Base-by-base conservation (phyloP, 1,139 yeast genomes). In the Kazachstania sp. region DNA sequence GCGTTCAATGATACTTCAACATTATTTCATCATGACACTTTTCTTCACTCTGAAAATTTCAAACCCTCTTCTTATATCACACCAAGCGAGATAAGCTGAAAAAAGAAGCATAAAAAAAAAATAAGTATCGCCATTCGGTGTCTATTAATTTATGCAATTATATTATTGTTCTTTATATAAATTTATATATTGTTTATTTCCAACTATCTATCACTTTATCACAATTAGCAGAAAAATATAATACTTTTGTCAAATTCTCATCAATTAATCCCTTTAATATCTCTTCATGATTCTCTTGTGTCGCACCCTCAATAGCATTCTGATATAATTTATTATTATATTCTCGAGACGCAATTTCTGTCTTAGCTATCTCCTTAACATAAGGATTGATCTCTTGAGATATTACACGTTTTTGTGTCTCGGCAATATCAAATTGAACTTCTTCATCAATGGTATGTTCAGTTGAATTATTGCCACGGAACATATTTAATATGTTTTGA, bases 201-300 rank as follows among this genome's bases (percentile, higher is more conserved):
- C 61, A 58, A 31, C 49, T 39, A 29, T 54, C 47, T 9, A 56
- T 32, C 1, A 59, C 46, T 9, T 38, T 36, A 3, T 51, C 50
- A 3, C 63, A 60, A 35, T 57, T 53, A 8, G 52, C 52, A 20
- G 49, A 50, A 45, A 59, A 60, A 51, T 54, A 51, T 5, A 58
- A 49, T 6, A 56, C 54, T 45, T 51, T 51, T n/a, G 59, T 50
- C 12, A 55, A 43, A 7, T 32, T n/a, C 6, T 40, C 43, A 11
- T 40, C 43, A 6, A 40, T 11, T 19, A 40, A 19, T 49, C 51
- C 18, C 50, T 51, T 19, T 46, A 51, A 4, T 48, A 45, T 32
- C 46, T 23, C 51, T 42, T n/a, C 48, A 45, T 45, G 37, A 1
- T 45, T 34, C 32, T 43, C 44, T 3, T 45, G 45, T 9, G 35